phyloP scores from a whole-genome alignment of 495 filamentous ascomycete genomes.

The Podospora anserina region DNA sequence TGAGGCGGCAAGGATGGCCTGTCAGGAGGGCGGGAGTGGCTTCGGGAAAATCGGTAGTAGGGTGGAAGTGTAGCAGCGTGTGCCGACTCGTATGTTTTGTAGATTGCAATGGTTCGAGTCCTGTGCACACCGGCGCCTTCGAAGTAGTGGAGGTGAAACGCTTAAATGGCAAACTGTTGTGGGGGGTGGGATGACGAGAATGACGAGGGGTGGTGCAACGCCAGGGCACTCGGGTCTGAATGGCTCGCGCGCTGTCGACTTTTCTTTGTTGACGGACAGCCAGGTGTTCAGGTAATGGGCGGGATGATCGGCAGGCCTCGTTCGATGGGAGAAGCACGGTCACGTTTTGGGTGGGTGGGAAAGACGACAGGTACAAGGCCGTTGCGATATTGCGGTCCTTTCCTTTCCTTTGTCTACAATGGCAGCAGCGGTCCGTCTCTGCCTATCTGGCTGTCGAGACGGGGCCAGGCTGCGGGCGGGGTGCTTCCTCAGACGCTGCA shows the following conservation, averaged over 20 bases:
- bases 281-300: background rate
- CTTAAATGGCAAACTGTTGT: conserved; percentile 15
- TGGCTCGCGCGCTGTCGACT: conserved; percentile 6
- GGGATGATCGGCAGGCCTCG: conserved; percentile 23
- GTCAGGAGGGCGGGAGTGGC: background rate
- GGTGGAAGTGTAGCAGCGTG: background rate
- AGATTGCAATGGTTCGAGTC: conserved; percentile 29
- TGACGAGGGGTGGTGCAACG: conserved; percentile 10
- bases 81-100: conserved; percentile 31
- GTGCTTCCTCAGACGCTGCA: conserved; percentile 14
- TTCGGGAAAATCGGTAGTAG: background rate
- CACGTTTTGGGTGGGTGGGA: conserved; percentile 1
- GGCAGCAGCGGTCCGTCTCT: conserved; percentile 1
- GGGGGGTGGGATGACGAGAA: conserved; percentile 30
- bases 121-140: conserved; percentile 10
- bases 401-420: conserved; percentile 4
- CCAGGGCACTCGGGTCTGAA: conserved; percentile 5
- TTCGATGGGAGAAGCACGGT: conserved; percentile 16
- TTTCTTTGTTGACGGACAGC: conserved; percentile 17
- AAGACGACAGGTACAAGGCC: background rate
- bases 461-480: conserved; percentile 11
- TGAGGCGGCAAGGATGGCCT: conserved; percentile 6
- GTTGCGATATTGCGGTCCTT: background rate
- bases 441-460: conserved; percentile 1
- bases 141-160: conserved; percentile 28